Conservation (phyloP, 164 flowering plant species). For the Echeveria elegans region DNA sequence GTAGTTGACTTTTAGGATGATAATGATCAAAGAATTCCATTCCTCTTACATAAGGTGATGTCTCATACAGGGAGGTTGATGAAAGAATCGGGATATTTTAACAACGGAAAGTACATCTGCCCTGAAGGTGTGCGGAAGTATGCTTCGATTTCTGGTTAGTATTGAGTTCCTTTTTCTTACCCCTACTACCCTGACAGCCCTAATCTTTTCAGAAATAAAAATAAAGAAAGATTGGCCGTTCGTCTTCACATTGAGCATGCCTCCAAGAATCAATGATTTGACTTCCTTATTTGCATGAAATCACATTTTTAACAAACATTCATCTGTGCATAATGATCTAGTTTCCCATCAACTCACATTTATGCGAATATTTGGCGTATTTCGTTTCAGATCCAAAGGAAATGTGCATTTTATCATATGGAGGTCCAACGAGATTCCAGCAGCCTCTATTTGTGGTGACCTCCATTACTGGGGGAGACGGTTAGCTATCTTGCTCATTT, state of each 20-base stretch:
- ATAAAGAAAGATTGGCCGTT: no score
- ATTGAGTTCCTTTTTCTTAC: no score
- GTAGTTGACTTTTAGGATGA: background rate
- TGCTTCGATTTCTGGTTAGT: constrained; percentile 40
- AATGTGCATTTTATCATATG: constrained; percentile 48
- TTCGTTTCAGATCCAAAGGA: constrained; percentile 44
- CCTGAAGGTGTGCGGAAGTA: constrained; percentile 70
- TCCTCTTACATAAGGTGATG: constrained; percentile 7
- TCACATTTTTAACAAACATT: no score
- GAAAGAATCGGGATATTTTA: constrained; percentile 51
- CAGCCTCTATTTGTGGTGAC: constrained; percentile 76
- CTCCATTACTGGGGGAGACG: constrained; percentile 52
- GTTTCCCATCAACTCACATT: no score
- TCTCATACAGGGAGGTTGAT: constrained; percentile 54
- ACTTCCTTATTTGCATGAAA: no score
- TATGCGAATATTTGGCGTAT: no score
- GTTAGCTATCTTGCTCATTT: constrained; percentile 23
- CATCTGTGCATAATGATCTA: no score
- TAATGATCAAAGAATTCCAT: background rate
- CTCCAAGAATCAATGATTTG: no score
- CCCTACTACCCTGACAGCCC: no score
- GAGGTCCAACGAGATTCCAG: constrained; percentile 61
- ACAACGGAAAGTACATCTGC: constrained; percentile 40
- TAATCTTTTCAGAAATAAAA: no score
- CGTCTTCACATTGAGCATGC: no score